Conservation (phyloP, 2,329 filamentous ascomycete genomes). For the Paraconiothyrium sp. region DNA sequence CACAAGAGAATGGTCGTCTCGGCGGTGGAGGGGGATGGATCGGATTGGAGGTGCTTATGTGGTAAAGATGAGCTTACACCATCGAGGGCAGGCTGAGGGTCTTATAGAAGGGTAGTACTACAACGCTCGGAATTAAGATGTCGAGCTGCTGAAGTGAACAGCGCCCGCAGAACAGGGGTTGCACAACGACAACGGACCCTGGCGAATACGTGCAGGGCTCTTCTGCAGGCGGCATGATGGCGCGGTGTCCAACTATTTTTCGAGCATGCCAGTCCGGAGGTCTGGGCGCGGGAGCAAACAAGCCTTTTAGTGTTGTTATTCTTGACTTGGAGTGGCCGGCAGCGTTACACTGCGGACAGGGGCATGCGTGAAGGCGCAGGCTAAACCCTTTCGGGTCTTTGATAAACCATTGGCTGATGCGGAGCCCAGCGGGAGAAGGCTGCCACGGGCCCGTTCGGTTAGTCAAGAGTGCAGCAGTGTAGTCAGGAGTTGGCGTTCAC, state of each 20-base stretch:
- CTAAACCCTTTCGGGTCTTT: conserved; percentile 40
- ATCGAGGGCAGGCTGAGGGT: conserved; percentile 42
- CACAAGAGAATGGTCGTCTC: conserved; percentile 15
- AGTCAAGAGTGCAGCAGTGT: conserved; percentile 32
- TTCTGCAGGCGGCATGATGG: conserved; percentile 26
- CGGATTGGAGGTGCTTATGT: conserved; percentile 35
- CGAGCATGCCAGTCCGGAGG: conserved; percentile 36
- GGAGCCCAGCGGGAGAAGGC: conserved; percentile 21
- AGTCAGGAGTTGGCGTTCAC: conserved; percentile 17
- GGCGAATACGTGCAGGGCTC: conserved; percentile 33
- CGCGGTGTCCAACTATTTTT: conserved; percentile 25
- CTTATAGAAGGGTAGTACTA: conserved; percentile 42
- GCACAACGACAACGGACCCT: conserved; percentile 35
- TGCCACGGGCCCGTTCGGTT: conserved; percentile 22
- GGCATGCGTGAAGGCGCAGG: conserved; percentile 34
- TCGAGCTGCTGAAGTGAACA: conserved; percentile 31
- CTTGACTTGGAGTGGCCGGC: conserved; percentile 43
- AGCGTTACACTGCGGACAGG: conserved; percentile 32
- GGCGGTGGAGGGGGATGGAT: conserved; percentile 15
- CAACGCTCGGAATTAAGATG: conserved; percentile 33
- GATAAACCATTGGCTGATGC: conserved; percentile 41
- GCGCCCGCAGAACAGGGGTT: conserved; percentile 34
- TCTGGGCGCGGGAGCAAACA: conserved; percentile 34
- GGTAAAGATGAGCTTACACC: conserved; percentile 39
- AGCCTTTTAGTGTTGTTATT: conserved; percentile 44